phyloP scores from a whole-genome alignment of 176 grass and related monocot species.

The Musa itinerans region DNA sequence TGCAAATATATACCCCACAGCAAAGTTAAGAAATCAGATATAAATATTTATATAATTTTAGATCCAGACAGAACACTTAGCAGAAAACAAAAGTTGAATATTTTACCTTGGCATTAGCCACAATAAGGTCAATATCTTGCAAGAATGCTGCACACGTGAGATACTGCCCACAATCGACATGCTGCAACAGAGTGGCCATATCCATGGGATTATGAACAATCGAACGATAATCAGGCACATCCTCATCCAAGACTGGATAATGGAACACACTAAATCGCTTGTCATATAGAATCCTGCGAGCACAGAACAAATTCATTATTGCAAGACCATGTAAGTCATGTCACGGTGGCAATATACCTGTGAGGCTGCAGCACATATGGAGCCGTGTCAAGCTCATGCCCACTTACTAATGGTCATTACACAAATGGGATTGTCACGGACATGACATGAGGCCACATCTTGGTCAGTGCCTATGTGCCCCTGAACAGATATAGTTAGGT shows the following conservation, averaged over 20 bases:
- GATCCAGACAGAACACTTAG: too few relatives aligned
- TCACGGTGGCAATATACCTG: too few relatives aligned
- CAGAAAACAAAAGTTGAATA: slow-evolving; percentile 13
- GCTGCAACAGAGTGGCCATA: slow-evolving; percentile 86
- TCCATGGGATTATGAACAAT: slow-evolving; percentile 92
- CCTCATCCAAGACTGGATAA: slow-evolving; percentile 84
- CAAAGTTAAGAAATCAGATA: not conserved
- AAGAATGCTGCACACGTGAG: slow-evolving; percentile 49
- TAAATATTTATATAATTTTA: too few relatives aligned
- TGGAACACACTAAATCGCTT: slow-evolving; percentile 89
- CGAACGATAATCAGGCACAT: slow-evolving; percentile 75
- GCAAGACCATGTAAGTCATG: not conserved
- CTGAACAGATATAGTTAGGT: not conserved
- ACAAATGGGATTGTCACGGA: not conserved
- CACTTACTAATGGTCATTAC: not conserved
- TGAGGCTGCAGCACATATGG: too few relatives aligned
- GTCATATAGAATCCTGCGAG: slow-evolving; percentile 63
- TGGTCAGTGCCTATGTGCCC: not conserved
- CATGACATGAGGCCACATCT: not conserved
- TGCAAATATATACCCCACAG: not conserved
- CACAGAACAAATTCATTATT: not conserved
- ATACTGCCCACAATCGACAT: slow-evolving; percentile 77
- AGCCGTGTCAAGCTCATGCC: not conserved
- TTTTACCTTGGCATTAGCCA: slow-evolving; percentile 75
- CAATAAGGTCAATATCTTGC: slow-evolving; percentile 90